Evolutionary conservation across 352 stramenopile genomes (phyloP).

Genomic region (Phytophthora fragariaefolia): DNA sequence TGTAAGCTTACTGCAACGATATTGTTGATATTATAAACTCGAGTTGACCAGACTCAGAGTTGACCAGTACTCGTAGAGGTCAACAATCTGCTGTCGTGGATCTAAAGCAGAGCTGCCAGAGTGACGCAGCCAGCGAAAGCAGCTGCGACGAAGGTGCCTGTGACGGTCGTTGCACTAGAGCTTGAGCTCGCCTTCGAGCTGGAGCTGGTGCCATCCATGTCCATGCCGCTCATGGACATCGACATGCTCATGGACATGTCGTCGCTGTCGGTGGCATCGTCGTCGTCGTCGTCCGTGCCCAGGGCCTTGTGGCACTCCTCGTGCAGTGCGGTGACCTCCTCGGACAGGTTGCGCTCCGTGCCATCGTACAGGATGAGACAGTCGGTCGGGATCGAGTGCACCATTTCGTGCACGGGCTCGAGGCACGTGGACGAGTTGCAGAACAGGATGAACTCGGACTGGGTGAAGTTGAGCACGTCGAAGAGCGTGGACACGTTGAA

Average conservation of each 20-base stretch:
- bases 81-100: no score
- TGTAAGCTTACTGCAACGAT: no score
- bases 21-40: constrained; percentile 13
- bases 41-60: neutral
- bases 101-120: constrained; percentile 21
- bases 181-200: constrained; percentile 9
- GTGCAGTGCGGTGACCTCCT: constrained; percentile 50
- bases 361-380: constrained; percentile 56
- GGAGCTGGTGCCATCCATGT: constrained; percentile 28
- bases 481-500: constrained; percentile 59
- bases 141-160: constrained; percentile 4
- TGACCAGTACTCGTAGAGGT: no score
- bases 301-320: constrained; percentile 48
- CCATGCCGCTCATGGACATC: constrained; percentile 34
- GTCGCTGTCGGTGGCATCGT: constrained; percentile 27
- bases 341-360: constrained; percentile 46
- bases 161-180: constrained; percentile 21
- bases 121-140: constrained; percentile 11
- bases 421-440: constrained; percentile 63
- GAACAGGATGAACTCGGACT: constrained; percentile 53
- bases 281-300: constrained; percentile 29
- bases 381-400: constrained; percentile 47
- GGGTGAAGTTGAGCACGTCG: constrained; percentile 50
- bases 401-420: constrained; percentile 54
- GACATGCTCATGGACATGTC: constrained; percentile 38